Conservation (phyloP, 768 basidiomycete species). For the Candolleomyces eurysporus region DNA sequence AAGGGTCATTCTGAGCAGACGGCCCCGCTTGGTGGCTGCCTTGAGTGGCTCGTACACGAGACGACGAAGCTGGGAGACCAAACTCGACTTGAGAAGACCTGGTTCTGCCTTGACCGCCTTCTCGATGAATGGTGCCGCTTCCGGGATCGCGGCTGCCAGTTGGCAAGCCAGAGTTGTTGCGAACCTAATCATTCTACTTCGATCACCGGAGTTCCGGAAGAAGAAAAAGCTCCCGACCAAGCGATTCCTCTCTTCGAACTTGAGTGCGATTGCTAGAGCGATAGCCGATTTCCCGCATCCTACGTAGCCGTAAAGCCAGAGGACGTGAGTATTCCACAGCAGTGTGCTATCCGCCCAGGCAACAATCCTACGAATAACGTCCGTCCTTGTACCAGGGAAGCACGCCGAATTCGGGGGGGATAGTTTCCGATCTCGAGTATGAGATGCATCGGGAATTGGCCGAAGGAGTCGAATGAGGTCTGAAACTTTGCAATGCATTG, state of each 20-base stretch:
- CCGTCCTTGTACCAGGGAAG: neutral
- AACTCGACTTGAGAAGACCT: neutral
- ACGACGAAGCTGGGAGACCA: slow-evolving; percentile 5
- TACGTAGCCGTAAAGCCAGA: slow-evolving; percentile 18
- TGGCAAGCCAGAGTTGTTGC: slow-evolving; percentile 17
- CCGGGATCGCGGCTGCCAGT: slow-evolving; percentile 5
- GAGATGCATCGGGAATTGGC: neutral
- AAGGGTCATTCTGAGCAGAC: neutral
- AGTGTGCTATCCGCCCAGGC: neutral
- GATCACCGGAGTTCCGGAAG: neutral
- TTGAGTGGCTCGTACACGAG: slow-evolving; percentile 10
- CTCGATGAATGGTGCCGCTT: neutral
- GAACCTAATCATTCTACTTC: slow-evolving; percentile 2
- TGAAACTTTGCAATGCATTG: no score
- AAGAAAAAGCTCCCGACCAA: slow-evolving; percentile 17
- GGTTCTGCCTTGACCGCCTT: slow-evolving; percentile 5
- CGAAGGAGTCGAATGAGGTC: neutral
- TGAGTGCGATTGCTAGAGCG: slow-evolving; percentile 12
- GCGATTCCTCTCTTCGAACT: neutral
- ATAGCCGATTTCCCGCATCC: slow-evolving; percentile 21
- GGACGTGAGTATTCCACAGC: neutral
- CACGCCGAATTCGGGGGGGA: neutral
- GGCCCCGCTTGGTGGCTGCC: neutral
- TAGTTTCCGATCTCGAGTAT: neutral
- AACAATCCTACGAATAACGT: neutral